Evolutionary conservation across 164 flowering plant species (phyloP).

Genomic region (Houttuynia cordata): DNA sequence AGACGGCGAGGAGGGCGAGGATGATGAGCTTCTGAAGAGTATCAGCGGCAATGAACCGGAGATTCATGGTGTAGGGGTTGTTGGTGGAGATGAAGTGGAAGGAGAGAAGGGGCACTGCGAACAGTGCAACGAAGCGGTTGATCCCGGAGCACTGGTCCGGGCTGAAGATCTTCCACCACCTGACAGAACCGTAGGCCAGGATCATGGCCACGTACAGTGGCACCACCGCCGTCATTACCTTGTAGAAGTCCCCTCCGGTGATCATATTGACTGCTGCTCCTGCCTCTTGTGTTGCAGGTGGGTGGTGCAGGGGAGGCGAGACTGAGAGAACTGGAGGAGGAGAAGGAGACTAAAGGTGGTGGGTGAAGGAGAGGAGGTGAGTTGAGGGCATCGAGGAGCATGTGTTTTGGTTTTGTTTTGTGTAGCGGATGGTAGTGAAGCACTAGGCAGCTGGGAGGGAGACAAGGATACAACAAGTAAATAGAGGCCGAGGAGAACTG

Average conservation of each 20-base stretch:
- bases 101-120: constrained; percentile 89
- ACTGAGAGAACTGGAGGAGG: constrained; percentile 1
- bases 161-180: constrained; percentile 91
- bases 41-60: constrained; percentile 77
- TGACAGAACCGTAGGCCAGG: constrained; percentile 83
- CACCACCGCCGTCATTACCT: constrained; percentile 88
- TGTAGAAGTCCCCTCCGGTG: constrained; percentile 54
- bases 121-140: constrained; percentile 86
- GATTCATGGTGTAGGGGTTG: constrained; percentile 68
- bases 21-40: constrained; percentile 75
- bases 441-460: neutral
- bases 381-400: constrained; percentile 22
- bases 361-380: constrained; percentile 3
- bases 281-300: neutral
- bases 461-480: neutral
- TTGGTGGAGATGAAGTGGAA: constrained; percentile 83
- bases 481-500: neutral
- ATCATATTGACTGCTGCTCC: constrained; percentile 39
- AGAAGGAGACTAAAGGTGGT: neutral
- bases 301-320: neutral
- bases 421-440: neutral
- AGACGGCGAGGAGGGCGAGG: constrained; percentile 29
- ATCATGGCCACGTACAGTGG: constrained; percentile 95
- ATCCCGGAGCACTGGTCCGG: constrained; percentile 95
- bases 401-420: constrained; percentile 19